phyloP scores from a whole-genome alignment of 768 basidiomycete species.

The Russula emetica region DNA sequence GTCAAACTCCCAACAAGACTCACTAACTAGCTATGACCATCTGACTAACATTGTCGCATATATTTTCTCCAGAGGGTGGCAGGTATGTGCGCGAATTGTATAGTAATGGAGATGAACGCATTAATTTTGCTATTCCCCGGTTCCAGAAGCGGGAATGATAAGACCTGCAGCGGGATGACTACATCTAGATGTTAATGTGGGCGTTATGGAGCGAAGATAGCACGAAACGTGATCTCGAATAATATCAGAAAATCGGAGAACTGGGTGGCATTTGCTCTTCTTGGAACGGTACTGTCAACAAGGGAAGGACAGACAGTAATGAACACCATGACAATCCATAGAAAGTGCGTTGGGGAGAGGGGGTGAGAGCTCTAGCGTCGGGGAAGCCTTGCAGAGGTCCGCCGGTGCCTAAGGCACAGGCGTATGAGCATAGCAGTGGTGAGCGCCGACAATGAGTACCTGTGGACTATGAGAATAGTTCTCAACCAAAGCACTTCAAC shows the following conservation, averaged over 20 bases:
- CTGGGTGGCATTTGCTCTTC: neutral
- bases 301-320: neutral
- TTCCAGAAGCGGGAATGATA: neutral
- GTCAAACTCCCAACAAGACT: neutral
- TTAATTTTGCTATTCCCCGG: neutral
- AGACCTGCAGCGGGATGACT: neutral
- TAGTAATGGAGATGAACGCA: neutral
- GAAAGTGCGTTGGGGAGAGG: neutral
- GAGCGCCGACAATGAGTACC: constrained; percentile 85
- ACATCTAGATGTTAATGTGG: neutral
- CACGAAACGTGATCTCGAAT: neutral
- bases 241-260: neutral
- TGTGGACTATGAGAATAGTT: constrained; percentile 32
- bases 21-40: neutral
- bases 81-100: neutral
- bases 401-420: constrained; percentile 57
- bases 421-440: constrained; percentile 80
- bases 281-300: neutral
- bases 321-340: neutral
- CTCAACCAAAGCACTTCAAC: constrained; percentile 21
- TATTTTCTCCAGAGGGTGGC: neutral
- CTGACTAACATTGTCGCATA: neutral
- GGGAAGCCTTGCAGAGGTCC: constrained; percentile 48
- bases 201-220: neutral
- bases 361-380: constrained; percentile 37